Percentiles rank a stretch among this genome's conserved stretches.
These are phyloP conservation scores for Neonectria hederae DNA, from an alignment of 2,329 filamentous ascomycete species.

Conservation along the genomic window DNA sequence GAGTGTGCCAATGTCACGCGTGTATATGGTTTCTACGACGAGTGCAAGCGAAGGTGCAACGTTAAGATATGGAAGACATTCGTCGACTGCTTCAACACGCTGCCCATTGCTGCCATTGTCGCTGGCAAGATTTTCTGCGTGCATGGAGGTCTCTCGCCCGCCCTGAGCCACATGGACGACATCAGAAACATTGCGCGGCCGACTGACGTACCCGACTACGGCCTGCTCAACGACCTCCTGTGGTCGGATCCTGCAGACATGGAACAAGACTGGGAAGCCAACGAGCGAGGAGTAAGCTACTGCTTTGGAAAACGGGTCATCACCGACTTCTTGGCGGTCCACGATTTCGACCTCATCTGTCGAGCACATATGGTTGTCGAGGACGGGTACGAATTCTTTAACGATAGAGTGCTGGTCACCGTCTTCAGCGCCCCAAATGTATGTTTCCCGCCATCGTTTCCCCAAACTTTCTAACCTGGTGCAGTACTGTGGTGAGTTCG, in stretches of 20 bases:
- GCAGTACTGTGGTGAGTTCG: conserved; percentile 97
- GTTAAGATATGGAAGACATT: conserved; percentile 99
- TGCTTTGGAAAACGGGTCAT: conserved; percentile 99
- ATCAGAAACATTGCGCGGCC: conserved; percentile 95
- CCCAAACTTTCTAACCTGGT: conserved; percentile 40
- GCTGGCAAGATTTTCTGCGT: conserved; percentile 98
- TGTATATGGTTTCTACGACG: conserved; percentile 99
- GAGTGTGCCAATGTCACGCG: conserved; percentile 99
- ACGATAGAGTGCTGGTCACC: conserved; percentile 91
- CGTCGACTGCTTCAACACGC: conserved; percentile 98
- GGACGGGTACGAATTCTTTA: conserved; percentile 99
- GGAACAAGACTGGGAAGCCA: conserved; percentile 97
- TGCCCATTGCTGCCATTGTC: conserved; percentile 96
- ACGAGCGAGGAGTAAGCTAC: conserved; percentile 96
- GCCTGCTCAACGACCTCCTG: conserved; percentile 90
- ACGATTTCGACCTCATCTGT: conserved; percentile 97
- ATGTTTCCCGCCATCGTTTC: conserved; percentile 53
- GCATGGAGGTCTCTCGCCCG: conserved; percentile 92
- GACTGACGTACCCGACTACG: conserved; percentile 97
- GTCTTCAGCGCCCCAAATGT: conserved; percentile 98
- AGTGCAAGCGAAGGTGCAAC: conserved; percentile 99
- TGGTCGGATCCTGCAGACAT: conserved; percentile 99
- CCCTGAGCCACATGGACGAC: conserved; percentile 95
- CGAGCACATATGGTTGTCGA: conserved; percentile 99
- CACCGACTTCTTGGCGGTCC: conserved; percentile 90